Conservation (phyloP, 176 grass and related monocot species). For the Dendrocalamus sinicus region DNA sequence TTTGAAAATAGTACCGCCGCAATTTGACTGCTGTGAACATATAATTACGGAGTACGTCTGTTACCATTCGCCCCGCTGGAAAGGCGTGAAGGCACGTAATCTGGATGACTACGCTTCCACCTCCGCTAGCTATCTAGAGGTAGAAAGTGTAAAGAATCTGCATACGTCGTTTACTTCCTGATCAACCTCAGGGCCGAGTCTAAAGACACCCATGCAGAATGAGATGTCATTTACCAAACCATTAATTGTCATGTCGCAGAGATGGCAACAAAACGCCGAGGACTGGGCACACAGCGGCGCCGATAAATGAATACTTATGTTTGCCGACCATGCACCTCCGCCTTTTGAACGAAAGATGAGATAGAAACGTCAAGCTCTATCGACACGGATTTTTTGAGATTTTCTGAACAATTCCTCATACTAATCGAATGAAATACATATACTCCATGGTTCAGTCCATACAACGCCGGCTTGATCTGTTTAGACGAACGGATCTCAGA, state of each 20-base stretch:
- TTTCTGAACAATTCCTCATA: background rate
- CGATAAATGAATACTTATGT: constrained; percentile 20
- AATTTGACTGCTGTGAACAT: background rate
- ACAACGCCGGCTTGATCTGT: constrained; percentile 53
- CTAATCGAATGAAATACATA: constrained; percentile 13
- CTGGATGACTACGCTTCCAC: background rate
- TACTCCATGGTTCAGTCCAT: constrained; percentile 30
- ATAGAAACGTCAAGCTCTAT: background rate
- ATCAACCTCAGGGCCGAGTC: background rate
- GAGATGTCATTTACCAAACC: background rate
- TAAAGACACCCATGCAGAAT: background rate
- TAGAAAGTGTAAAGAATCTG: background rate
- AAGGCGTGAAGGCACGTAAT: background rate
- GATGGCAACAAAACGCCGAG: constrained; percentile 10
- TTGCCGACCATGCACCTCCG: background rate
- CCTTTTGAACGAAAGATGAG: background rate
- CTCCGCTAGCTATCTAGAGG: background rate
- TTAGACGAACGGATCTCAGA: constrained; percentile 50
- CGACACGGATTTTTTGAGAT: background rate
- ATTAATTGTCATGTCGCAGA: constrained; percentile 40
- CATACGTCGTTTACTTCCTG: background rate
- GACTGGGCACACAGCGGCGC: constrained; percentile 8
- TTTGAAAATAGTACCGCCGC: constrained; percentile 26
- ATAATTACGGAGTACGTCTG: background rate
- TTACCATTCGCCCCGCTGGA: background rate